phyloP scores from a whole-genome alignment of 345 rosid species.

The Sapria himalayana region DNA sequence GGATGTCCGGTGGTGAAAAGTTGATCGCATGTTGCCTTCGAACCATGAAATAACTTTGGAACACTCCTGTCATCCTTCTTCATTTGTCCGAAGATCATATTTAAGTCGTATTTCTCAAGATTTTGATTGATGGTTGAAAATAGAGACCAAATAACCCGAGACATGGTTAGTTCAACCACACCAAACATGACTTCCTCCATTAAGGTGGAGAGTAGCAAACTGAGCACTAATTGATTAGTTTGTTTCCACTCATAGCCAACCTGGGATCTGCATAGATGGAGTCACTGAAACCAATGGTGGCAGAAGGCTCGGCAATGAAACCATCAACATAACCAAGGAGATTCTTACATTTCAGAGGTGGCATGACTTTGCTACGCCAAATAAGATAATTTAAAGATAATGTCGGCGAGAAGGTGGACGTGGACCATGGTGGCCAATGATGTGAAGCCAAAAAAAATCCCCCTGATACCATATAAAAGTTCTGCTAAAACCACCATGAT shows the following conservation, averaged over 20 bases:
- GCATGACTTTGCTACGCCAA: neutral
- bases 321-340: constrained; percentile 1
- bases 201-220: constrained; percentile 1
- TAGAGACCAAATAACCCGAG: neutral
- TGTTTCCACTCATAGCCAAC: neutral
- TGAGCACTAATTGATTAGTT: neutral
- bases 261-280: neutral
- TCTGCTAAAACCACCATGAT: too few species aligned
- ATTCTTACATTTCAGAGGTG: neutral
- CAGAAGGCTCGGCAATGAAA: neutral
- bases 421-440: neutral
- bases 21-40: neutral
- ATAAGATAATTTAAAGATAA: constrained; percentile 1
- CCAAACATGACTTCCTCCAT: neutral
- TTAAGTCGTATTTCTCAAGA: neutral
- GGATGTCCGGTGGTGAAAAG: neutral
- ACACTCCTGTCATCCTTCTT: neutral
- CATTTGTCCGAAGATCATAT: neutral
- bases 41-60: neutral
- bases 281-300: neutral
- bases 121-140: neutral
- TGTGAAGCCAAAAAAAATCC: too few species aligned
- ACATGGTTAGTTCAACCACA: neutral
- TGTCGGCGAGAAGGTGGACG: neutral
- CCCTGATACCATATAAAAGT: too few species aligned